Evolutionary conservation across 495 filamentous ascomycete species (phyloP).

Genomic region (Penicillium cinerascens): DNA sequence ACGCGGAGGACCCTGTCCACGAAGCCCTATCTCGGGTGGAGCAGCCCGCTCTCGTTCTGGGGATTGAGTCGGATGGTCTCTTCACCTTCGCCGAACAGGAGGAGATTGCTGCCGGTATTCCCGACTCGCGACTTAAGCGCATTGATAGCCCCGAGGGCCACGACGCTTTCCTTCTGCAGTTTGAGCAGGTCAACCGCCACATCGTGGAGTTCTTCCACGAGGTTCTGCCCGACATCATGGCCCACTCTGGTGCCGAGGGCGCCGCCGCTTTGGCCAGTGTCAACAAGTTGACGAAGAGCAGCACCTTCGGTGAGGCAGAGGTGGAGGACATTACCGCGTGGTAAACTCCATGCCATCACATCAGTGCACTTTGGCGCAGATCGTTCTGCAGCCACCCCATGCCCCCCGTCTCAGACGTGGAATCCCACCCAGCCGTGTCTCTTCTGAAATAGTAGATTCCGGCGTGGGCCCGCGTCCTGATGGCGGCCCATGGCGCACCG

Average conservation of each 20-base stretch:
- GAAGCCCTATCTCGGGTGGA: constrained; percentile 76
- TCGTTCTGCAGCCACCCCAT: constrained; percentile 34
- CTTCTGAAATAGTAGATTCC: background rate
- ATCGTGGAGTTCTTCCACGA: constrained; percentile 81
- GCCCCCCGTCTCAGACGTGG: constrained; percentile 20
- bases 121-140: constrained; percentile 68
- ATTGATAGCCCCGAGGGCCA: constrained; percentile 95
- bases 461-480: constrained; percentile 1
- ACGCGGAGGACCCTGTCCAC: constrained; percentile 51
- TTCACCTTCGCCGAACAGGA: constrained; percentile 97
- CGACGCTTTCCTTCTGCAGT: constrained; percentile 93
- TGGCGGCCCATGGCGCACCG: constrained; percentile 17
- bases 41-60: constrained; percentile 84
- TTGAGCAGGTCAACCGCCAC: constrained; percentile 91
- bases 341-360: constrained; percentile 45
- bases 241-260: constrained; percentile 46
- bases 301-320: constrained; percentile 91
- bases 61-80: constrained; percentile 90
- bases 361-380: constrained; percentile 18
- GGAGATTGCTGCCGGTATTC: constrained; percentile 81
- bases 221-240: constrained; percentile 83
- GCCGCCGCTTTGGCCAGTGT: constrained; percentile 34
- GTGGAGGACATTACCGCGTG: constrained; percentile 97
- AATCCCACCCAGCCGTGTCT: constrained; percentile 12
- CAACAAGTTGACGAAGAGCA: constrained; percentile 63